Conservation (phyloP, 2,329 filamentous ascomycete species). For the Elsinoe arachidis region DNA sequence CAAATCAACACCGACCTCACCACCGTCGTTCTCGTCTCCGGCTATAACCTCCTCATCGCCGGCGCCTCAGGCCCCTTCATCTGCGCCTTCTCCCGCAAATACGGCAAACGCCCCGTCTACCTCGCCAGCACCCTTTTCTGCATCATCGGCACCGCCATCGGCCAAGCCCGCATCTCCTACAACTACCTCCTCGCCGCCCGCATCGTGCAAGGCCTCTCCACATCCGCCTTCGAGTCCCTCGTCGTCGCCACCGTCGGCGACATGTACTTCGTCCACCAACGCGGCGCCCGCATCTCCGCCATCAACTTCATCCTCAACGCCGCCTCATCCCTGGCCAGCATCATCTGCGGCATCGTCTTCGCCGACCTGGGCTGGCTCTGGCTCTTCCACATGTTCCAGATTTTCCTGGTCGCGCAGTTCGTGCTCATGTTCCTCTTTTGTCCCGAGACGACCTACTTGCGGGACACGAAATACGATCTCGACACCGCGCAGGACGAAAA, state of each 20-base stretch:
- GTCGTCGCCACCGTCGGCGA: constrained; percentile 20
- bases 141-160: constrained; percentile 18
- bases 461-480: constrained; percentile 18
- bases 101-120: constrained; percentile 20
- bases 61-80: constrained; percentile 18
- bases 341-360: constrained; percentile 20
- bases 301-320: constrained; percentile 23
- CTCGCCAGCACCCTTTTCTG: constrained; percentile 17
- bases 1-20: constrained; percentile 11
- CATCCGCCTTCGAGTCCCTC: constrained; percentile 19
- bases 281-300: constrained; percentile 19
- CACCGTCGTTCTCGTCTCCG: constrained; percentile 17
- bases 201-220: constrained; percentile 19
- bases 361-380: constrained; percentile 17
- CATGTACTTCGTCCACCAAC: constrained; percentile 22
- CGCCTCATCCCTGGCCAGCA: constrained; percentile 20
- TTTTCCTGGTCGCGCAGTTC: constrained; percentile 22
- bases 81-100: constrained; percentile 18
- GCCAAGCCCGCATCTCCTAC: constrained; percentile 17
- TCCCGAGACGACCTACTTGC: constrained; percentile 24
- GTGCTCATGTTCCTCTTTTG: constrained; percentile 25
- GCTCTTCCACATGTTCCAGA: constrained; percentile 24
- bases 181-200: constrained; percentile 19
- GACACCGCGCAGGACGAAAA: constrained; percentile 18
- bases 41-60: constrained; percentile 18